Conservation (phyloP, 2,329 filamentous ascomycete genomes). For the Apiospora saccharicola region DNA sequence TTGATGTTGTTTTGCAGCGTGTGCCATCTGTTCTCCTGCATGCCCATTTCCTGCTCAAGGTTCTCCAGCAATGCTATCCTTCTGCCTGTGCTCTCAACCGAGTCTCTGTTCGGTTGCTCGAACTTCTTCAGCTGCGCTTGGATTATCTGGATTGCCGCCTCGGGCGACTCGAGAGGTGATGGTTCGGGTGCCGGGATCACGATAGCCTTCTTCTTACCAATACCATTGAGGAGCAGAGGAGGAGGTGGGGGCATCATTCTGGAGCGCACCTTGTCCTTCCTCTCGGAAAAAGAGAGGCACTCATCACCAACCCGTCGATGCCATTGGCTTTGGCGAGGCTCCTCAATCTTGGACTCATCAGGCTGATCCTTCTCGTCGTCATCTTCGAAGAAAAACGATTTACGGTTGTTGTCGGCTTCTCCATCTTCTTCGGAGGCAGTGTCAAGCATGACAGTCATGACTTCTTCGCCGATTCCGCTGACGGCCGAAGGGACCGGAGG, state of each 20-base stretch:
- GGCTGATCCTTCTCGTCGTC: conserved; percentile 34
- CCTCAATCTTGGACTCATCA: conserved; percentile 31
- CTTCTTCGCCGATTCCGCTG: conserved; percentile 37
- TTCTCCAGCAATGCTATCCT: conserved; percentile 61
- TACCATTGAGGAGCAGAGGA: conserved; percentile 58
- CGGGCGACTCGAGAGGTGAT: conserved; percentile 61
- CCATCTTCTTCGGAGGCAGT: conserved; percentile 44
- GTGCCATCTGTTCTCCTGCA: conserved; percentile 67
- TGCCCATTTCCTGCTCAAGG: conserved; percentile 68
- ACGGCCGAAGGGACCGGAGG: conserved; percentile 23
- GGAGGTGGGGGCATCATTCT: conserved; percentile 64
- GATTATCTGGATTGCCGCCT: conserved; percentile 56
- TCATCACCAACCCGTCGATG: conserved; percentile 66
- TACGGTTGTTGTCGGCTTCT: conserved; percentile 34
- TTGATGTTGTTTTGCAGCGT: conserved; percentile 61
- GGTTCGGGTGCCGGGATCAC: conserved; percentile 56
- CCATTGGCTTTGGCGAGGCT: conserved; percentile 46
- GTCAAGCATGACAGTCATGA: conserved; percentile 56
- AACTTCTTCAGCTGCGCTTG: conserved; percentile 60
- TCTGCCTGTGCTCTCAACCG: conserved; percentile 48
- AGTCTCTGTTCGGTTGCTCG: conserved; percentile 49
- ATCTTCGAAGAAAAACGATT: conserved; percentile 40
- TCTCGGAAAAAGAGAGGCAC: conserved; percentile 65
- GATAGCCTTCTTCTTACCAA: conserved; percentile 49
- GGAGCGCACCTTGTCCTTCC: conserved; percentile 52